These are phyloP conservation scores for Strigomonas oncopelti DNA, from an alignment of 208 protist species.

Conservation along the genomic window DNA sequence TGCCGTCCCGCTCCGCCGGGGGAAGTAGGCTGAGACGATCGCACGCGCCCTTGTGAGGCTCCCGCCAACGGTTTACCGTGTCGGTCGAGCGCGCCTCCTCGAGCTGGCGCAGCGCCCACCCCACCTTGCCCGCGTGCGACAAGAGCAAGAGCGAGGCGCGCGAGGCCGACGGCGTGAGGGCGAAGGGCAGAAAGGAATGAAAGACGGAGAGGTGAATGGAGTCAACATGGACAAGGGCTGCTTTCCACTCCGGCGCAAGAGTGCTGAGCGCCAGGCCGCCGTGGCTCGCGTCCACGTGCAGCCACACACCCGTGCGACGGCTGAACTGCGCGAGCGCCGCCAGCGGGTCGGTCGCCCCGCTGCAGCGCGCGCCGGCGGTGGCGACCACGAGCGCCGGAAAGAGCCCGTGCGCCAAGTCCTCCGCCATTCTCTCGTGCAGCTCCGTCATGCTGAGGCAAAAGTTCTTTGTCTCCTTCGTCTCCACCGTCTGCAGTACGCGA, in stretches of 20 bases:
- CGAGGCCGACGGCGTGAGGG: background rate
- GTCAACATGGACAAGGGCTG: background rate
- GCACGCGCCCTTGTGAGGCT: background rate
- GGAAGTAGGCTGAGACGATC: background rate
- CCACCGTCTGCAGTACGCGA: conserved; percentile 48
- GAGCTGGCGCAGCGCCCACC: conserved; percentile 26
- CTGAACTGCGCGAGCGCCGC: conserved; percentile 40
- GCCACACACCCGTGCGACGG: conserved; percentile 52
- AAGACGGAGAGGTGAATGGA: conserved; percentile 6
- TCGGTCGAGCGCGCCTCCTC: conserved; percentile 17
- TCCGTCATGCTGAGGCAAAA: conserved; percentile 38
- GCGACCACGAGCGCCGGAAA: conserved; percentile 66
- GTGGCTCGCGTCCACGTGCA: conserved; percentile 65
- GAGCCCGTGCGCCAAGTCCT: conserved; percentile 58
- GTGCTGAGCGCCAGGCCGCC: conserved; percentile 38
- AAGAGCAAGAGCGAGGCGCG: conserved; percentile 25
- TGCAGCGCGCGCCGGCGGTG: conserved; percentile 41
- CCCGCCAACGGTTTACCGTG: conserved; percentile 17
- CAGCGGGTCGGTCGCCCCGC: conserved; percentile 60
- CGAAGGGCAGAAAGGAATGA: background rate
- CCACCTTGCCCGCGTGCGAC: conserved; percentile 26
- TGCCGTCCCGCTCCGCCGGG: background rate
- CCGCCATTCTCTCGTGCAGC: conserved; percentile 49
- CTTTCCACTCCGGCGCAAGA: background rate
- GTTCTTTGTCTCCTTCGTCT: conserved; percentile 23